Evolutionary conservation across 2,329 filamentous ascomycete genomes (phyloP), one percentile per base, ranked within the genome.

Genomic region (Cercospora zeae-maydis): DNA sequence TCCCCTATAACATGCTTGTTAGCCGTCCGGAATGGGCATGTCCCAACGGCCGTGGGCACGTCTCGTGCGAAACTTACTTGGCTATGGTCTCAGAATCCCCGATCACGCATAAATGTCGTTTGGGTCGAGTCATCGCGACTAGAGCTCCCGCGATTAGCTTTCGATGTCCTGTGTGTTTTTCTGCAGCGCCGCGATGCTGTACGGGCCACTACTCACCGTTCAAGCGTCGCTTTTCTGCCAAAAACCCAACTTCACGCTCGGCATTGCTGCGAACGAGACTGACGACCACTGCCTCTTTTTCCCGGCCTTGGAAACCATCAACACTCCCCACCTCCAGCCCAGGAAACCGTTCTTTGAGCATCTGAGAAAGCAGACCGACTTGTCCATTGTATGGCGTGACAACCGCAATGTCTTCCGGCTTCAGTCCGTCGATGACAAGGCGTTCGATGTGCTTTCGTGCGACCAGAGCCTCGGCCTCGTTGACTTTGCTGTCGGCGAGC

Each of bases 51-150:
- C 30, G 52, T 52, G 57, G 19, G 19, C 57, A 37, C 11, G 57
- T n/a, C 36, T 51, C 27, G 27, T 14, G 34, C 19, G 34, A 49
- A 16, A 86, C 90, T 84, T 81, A 96, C 90, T 85, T 87, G 77
- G 88, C 88, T 60, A 96, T 91, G 2, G 93, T 98, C 75, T 97
- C 95, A 63, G 92, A 95, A 76, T 99, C 95, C 49, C 93, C 95
- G 71, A 97, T 89, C 16, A 99, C 84, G 66, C 91, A 95, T 47
- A 99, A 82, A 74, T 95, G 93, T 70, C 95, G 86, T 79, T 90
- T 93, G 5, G 95, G 92, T 68, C 95, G 86, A 66, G 95, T 99
- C 93, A 99, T 98, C 58, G 95, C 93, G 70, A 98, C 93, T 96
- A 71, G 36, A 45, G 8, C 31, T 61, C 62, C 24, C 24, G 63